Percentiles rank a stretch among this genome's conserved stretches.
These are phyloP conservation scores for Penicillium odoratum DNA, from an alignment of 495 filamentous ascomycete species.

Conservation along the genomic window DNA sequence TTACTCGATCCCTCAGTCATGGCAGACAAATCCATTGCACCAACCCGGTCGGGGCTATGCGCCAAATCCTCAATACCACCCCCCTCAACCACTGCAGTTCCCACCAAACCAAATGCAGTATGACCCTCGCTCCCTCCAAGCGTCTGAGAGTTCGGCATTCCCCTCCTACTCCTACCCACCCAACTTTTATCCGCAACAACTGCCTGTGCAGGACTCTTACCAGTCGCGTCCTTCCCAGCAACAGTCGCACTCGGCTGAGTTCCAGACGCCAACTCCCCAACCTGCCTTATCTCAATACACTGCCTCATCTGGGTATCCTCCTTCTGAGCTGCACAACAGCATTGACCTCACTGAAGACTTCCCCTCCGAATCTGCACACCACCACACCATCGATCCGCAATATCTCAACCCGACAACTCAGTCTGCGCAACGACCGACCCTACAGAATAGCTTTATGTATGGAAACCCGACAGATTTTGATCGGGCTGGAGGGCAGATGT, in stretches of 20 bases:
- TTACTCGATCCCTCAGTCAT: constrained; percentile 38
- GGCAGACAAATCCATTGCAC: constrained; percentile 39
- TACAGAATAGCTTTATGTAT: constrained; percentile 34
- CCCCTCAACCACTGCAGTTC: constrained; percentile 36
- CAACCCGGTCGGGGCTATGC: constrained; percentile 30
- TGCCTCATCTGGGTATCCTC: constrained; percentile 27
- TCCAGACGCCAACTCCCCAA: constrained; percentile 19
- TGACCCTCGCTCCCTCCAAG: constrained; percentile 31
- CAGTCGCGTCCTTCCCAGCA: constrained; percentile 24
- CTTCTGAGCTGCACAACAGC: constrained; percentile 27
- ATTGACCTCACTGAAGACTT: constrained; percentile 39
- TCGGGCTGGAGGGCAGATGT: constrained; percentile 18
- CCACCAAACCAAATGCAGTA: constrained; percentile 36
- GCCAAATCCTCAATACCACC: constrained; percentile 29
- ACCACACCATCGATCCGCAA: constrained; percentile 44
- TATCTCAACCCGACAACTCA: constrained; percentile 31
- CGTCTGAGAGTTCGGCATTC: constrained; percentile 36
- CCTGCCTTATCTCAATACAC: constrained; percentile 27
- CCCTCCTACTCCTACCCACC: constrained; percentile 35
- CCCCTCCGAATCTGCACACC: constrained; percentile 21
- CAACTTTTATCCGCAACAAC: constrained; percentile 36
- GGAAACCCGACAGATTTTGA: constrained; percentile 30
- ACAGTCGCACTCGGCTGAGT: constrained; percentile 21
- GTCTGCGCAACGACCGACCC: constrained; percentile 16
- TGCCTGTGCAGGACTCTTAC: constrained; percentile 33